Conservation (phyloP, 495 filamentous ascomycete species). For the Penicillium maclennaniae region DNA sequence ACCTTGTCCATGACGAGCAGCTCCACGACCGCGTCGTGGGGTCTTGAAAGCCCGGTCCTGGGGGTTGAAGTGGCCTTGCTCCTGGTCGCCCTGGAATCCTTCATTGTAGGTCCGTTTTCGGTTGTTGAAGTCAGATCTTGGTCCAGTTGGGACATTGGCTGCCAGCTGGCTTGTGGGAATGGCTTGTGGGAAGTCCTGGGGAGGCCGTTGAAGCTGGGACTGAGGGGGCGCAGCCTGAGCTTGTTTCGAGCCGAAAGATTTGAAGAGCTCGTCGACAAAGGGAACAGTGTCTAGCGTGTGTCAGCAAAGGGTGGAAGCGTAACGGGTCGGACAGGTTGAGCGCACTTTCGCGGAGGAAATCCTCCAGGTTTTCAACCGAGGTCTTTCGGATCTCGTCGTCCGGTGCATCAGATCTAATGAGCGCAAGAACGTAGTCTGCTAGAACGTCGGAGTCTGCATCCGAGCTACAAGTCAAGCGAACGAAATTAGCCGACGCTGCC, state of each 20-base stretch:
- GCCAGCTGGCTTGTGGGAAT: slow-evolving; percentile 15
- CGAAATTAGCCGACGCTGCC: slow-evolving; percentile 4
- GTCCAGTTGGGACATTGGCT: slow-evolving; percentile 36
- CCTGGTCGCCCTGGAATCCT: slow-evolving; percentile 51
- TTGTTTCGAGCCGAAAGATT: slow-evolving; percentile 59
- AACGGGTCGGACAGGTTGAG: slow-evolving; percentile 32
- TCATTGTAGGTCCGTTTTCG: slow-evolving; percentile 61
- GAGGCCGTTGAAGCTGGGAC: slow-evolving; percentile 48
- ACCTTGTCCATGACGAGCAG: slow-evolving; percentile 15
- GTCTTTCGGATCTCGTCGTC: slow-evolving; percentile 67
- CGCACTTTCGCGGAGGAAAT: slow-evolving; percentile 76
- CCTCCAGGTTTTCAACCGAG: slow-evolving; percentile 74
- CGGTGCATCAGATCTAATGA: slow-evolving; percentile 75
- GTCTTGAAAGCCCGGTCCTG: slow-evolving; percentile 67
- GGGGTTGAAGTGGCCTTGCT: slow-evolving; percentile 32
- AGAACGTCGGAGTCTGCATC: slow-evolving; percentile 95
- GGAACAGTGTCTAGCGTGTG: slow-evolving; percentile 54
- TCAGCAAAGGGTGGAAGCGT: slow-evolving; percentile 9
- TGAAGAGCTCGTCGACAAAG: slow-evolving; percentile 87
- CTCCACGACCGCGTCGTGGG: slow-evolving; percentile 60
- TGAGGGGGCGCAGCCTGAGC: slow-evolving; percentile 39
- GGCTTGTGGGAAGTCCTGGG: slow-evolving; percentile 33
- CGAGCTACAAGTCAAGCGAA: slow-evolving; percentile 51
- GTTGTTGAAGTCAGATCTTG: slow-evolving; percentile 28
- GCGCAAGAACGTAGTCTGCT: slow-evolving; percentile 92